Percentiles rank a stretch among this genome's conserved stretches.
phyloP scores from a whole-genome alignment of 805 yeast species.

The Hanseniaspora jakobsenii region DNA sequence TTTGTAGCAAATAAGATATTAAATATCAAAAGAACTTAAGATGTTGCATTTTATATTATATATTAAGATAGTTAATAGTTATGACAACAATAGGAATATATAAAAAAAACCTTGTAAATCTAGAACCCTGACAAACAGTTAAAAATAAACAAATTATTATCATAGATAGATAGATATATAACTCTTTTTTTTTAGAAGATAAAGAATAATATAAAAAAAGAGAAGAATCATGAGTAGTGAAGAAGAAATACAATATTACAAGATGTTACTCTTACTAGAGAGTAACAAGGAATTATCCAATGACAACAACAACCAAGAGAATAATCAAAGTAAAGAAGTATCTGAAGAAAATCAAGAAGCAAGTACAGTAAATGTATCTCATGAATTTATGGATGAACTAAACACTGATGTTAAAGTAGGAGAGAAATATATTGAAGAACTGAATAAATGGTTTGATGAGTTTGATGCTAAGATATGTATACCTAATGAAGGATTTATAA shows the following conservation, averaged over 20 bases:
- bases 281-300: slow-evolving; percentile 9
- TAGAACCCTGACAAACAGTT: too few relatives aligned
- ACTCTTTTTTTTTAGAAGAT: neutral
- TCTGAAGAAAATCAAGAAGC: neutral
- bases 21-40: too few relatives aligned
- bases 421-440: slow-evolving; percentile 22
- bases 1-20: too few relatives aligned
- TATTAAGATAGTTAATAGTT: too few relatives aligned
- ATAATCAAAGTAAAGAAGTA: neutral
- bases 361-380: slow-evolving; percentile 20
- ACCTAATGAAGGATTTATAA: slow-evolving; percentile 30
- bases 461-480: slow-evolving; percentile 29
- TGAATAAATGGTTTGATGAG: slow-evolving; percentile 29
- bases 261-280: slow-evolving; percentile 12
- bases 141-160: too few relatives aligned
- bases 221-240: slow-evolving; percentile 7
- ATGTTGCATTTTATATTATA: too few relatives aligned
- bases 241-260: slow-evolving; percentile 3
- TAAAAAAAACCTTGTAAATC: too few relatives aligned
- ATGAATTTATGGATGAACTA: slow-evolving; percentile 28
- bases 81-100: too few relatives aligned
- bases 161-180: neutral
- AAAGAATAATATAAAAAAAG: too few relatives aligned
- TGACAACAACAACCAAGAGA: neutral
- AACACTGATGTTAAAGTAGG: slow-evolving; percentile 25